Percentiles rank a stretch among this genome's conserved stretches.
Conservation (phyloP, 164 flowering plant genomes). For the Chloranthus sessilifolius region DNA sequence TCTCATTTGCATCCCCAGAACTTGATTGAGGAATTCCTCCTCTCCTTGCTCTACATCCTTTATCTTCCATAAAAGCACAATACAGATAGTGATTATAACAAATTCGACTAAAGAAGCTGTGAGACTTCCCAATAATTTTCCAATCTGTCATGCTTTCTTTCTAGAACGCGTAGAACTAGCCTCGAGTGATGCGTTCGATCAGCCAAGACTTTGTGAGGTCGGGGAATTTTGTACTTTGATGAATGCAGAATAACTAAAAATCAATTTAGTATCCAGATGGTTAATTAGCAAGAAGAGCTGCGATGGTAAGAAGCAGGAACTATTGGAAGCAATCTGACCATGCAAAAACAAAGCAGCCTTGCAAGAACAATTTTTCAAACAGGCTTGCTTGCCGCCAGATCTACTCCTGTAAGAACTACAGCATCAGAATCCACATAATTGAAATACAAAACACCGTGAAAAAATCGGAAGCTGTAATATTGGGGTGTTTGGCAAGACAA, state of each 20-base stretch:
- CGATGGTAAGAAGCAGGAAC: conserved; percentile 18
- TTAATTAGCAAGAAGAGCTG: no score
- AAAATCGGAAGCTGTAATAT: no score
- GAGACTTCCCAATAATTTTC: no score
- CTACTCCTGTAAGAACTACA: not conserved
- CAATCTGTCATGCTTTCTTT: not conserved
- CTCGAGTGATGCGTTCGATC: not conserved
- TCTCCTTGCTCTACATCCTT: not conserved
- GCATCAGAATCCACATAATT: no score
- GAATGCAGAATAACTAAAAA: no score
- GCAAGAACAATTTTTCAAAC: conserved; percentile 11
- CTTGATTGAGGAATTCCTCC: no score
- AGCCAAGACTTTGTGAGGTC: not conserved
- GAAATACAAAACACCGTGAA: no score
- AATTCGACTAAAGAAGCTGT: no score
- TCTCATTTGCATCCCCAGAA: no score
- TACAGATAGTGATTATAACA: not conserved
- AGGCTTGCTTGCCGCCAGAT: conserved; percentile 13
- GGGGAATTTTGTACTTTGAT: no score
- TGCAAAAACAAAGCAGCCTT: conserved; percentile 12
- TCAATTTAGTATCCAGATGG: conserved; percentile 20
- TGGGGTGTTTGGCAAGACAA: no score
- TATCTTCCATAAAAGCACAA: not conserved
- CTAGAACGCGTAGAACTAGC: not conserved
- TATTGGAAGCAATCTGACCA: conserved; percentile 3